Base-by-base conservation (phyloP, 805 yeast genomes). In the Komagataella phaffii region DNA sequence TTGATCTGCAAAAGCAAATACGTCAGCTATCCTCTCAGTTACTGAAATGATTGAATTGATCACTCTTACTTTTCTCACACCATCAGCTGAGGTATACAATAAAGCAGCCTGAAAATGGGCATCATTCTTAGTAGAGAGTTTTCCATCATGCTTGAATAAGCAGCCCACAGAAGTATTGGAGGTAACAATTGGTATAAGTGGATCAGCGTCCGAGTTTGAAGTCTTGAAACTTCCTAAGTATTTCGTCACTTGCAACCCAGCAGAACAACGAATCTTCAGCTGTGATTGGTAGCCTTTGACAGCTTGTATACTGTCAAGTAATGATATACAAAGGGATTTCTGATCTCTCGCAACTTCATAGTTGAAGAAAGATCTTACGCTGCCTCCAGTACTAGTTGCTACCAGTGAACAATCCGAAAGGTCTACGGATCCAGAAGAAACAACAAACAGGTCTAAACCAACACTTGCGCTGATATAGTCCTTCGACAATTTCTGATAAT, bases 101-200 rank as follows among this genome's bases (percentile, higher is more conserved):
- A 93, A 58, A 0, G 98, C 97, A 1, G 87, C 85, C 67, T 93
- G 99, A 71, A 91, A 88, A 64, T 88, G 93, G 19, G 88, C 85
- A 64, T 89, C 96, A 44, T 76, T 73, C 54, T 79, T 79, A 1
- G 85, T 72, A 53, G 81, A 78, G 40, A 88, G 70, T 54, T 79
- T 80, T 3, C 88, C 88, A 61, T 89, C 96, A 60, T 87, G 85
- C 48, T 74, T 75, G 59, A 91, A 79, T 50, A 88, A 73, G 2
- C 87, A 83, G 7, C 87, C 83, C 49, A 88, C 64, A 4, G 83
- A 74, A 47, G 85, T 83, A 56, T 86, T 81, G 17, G 75, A 72
- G 46, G 74, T 74, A 24, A 88, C 65, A 5, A 78, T 69, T 0
- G 95, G 88, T n/a, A 87, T 64, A n/a, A 69, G 65, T 6, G 93